phyloP scores from a whole-genome alignment of 2,329 filamentous ascomycete genomes.

The Massarina eburnea region DNA sequence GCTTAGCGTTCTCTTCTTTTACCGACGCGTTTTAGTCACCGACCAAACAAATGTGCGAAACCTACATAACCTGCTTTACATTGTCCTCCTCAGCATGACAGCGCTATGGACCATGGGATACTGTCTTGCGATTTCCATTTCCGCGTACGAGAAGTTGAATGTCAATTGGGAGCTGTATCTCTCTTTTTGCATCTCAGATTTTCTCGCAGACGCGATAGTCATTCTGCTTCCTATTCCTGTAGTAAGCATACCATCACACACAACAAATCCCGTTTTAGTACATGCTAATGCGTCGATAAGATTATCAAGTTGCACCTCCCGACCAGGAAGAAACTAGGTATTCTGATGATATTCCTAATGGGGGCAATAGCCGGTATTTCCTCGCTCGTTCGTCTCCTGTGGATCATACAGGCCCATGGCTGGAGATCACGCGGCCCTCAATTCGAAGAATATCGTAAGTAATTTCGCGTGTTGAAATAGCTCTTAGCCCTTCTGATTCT shows the following conservation, averaged over 20 bases:
- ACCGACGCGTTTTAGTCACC: not conserved
- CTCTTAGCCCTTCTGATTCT: not conserved
- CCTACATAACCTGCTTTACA: not conserved
- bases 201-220: not conserved
- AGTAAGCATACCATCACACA: not conserved
- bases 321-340: not conserved
- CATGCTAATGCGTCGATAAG: not conserved
- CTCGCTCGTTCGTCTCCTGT: not conserved
- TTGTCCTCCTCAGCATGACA: not conserved
- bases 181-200: not conserved
- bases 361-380: not conserved
- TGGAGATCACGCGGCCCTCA: not conserved
- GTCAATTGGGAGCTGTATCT: not conserved
- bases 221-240: not conserved
- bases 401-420: not conserved
- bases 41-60: not conserved
- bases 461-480: no score
- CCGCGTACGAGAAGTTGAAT: no score
- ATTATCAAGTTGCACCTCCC: not conserved
- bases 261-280: not conserved
- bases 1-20: not conserved
- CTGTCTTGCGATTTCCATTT: not conserved
- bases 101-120: not conserved
- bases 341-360: not conserved
- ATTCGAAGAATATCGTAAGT: not conserved